A percentile compares a stretch with the other conserved stretches of the same genome.
These are phyloP conservation scores for Phytophthora kernoviae DNA, from an alignment of 352 stramenopile species.

Conservation along the genomic window DNA sequence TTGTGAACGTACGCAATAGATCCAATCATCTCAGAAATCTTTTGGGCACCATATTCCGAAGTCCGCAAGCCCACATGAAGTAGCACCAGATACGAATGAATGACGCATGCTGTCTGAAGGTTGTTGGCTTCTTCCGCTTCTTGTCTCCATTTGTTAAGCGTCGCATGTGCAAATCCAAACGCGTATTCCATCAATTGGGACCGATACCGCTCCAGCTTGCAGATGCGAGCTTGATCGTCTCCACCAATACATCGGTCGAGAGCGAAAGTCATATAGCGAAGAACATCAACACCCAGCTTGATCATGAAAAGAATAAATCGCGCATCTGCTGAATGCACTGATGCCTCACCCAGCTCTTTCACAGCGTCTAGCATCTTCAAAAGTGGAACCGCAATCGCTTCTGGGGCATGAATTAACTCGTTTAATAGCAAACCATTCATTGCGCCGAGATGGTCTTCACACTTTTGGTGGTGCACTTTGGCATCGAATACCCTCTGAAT, in stretches of 20 bases:
- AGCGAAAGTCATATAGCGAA: slow-evolving; percentile 80
- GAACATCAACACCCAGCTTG: slow-evolving; percentile 79
- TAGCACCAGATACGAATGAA: slow-evolving; percentile 80
- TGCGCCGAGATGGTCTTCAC: slow-evolving; percentile 92
- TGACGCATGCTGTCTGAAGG: slow-evolving; percentile 82
- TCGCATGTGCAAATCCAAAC: slow-evolving; percentile 75
- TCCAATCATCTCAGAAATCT: slow-evolving; percentile 74
- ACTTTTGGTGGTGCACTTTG: slow-evolving; percentile 77
- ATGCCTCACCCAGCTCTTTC: slow-evolving; percentile 80
- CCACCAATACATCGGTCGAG: slow-evolving; percentile 51
- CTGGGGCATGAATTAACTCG: slow-evolving; percentile 96
- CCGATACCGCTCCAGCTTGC: slow-evolving; percentile 58
- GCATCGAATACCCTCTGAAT: slow-evolving; percentile 78
- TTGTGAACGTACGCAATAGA: slow-evolving; percentile 90
- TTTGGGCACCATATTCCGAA: slow-evolving; percentile 71
- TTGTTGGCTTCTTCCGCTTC: slow-evolving; percentile 79
- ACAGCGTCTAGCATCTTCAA: slow-evolving; percentile 86
- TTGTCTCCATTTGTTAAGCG: slow-evolving; percentile 78
- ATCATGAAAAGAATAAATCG: slow-evolving; percentile 91
- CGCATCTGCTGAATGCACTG: slow-evolving; percentile 81
- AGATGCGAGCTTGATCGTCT: slow-evolving; percentile 37
- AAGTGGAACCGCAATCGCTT: slow-evolving; percentile 78
- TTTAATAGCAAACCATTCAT: slow-evolving; percentile 98
- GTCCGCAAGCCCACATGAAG: slow-evolving; percentile 72
- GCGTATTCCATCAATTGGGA: slow-evolving; percentile 57